These are phyloP conservation scores for Postia placenta DNA, from an alignment of 768 basidiomycete species.

Conservation along the genomic window DNA sequence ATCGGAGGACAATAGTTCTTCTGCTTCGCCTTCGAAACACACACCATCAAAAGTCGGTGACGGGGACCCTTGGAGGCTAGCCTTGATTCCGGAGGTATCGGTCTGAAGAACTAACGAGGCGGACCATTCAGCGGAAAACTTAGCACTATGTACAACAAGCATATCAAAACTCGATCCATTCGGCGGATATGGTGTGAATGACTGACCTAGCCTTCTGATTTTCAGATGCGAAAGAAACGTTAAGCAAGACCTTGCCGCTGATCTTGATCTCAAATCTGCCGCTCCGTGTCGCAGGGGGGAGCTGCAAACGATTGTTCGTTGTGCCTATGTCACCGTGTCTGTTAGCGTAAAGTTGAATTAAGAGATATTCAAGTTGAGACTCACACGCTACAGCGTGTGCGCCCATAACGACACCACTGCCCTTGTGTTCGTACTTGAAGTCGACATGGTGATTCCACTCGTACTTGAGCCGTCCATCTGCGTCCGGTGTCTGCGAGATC, in stretches of 20 bases:
- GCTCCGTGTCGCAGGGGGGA: slow-evolving; percentile 20
- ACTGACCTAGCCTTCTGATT: slow-evolving; percentile 10
- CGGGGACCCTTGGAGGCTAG: slow-evolving; percentile 10
- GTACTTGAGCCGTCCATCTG: slow-evolving; percentile 13
- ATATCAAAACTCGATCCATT: not conserved
- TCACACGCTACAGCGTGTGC: slow-evolving; percentile 2
- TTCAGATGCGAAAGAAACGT: slow-evolving; percentile 14
- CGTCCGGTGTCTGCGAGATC: slow-evolving; percentile 5
- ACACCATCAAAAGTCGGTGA: slow-evolving; percentile 13
- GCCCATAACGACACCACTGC: slow-evolving; percentile 3
- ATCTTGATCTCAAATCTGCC: slow-evolving; percentile 20
- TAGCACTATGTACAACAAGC: slow-evolving; percentile 12
- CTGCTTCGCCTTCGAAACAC: slow-evolving; percentile 5
- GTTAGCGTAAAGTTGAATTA: not conserved
- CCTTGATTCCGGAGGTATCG: slow-evolving; percentile 15
- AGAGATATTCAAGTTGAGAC: not conserved
- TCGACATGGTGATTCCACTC: slow-evolving; percentile 18
- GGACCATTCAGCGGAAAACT: slow-evolving; percentile 19
- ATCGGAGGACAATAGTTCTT: slow-evolving; percentile 9
- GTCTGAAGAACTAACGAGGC: slow-evolving; percentile 16
- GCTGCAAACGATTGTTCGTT: slow-evolving; percentile 22
- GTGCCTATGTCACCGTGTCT: slow-evolving; percentile 15
- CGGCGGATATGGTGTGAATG: not conserved
- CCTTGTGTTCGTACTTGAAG: slow-evolving; percentile 16
- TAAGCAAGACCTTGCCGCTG: slow-evolving; percentile 19